phyloP scores from a whole-genome alignment of 192 early-diverging fungal species.

The Podila clonocystis region DNA sequence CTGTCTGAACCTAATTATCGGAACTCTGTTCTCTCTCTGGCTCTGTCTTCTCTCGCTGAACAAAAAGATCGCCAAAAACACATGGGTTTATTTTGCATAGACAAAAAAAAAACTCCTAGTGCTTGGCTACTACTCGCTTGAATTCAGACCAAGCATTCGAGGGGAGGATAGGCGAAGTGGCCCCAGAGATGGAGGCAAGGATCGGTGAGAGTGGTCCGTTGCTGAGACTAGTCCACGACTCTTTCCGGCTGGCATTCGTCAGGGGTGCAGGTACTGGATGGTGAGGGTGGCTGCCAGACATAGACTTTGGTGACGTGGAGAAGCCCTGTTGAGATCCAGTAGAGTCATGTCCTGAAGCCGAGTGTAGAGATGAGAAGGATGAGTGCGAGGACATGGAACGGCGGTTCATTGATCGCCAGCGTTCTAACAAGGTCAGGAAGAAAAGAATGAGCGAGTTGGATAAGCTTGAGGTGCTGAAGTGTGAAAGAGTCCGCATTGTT shows the following conservation, averaged over 20 bases:
- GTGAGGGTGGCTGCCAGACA: neutral
- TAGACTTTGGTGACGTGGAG: neutral
- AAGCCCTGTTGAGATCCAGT: neutral
- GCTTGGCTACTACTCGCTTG: conserved; percentile 42
- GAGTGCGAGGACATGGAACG: conserved; percentile 20
- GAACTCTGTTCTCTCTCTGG: too few species aligned
- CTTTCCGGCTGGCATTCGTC: conserved; percentile 19
- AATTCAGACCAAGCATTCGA: conserved; percentile 53
- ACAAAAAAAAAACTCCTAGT: neutral
- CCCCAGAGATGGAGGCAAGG: conserved; percentile 37
- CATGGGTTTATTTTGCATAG: too few species aligned
- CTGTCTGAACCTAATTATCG: too few species aligned
- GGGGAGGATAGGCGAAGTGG: conserved; percentile 35
- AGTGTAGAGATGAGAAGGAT: conserved; percentile 41
- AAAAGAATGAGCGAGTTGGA: neutral
- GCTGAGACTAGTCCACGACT: conserved; percentile 42
- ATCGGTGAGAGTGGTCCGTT: conserved; percentile 46
- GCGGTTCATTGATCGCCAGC: conserved; percentile 29
- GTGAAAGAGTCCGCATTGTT: neutral
- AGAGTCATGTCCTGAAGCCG: neutral
- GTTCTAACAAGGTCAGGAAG: conserved; percentile 12
- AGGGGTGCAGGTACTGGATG: conserved; percentile 13
- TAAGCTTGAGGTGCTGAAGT: neutral
- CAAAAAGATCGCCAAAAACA: neutral
- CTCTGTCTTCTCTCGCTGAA: too few species aligned